phyloP scores from a whole-genome alignment of 2,329 filamentous ascomycete species.

The Exserohilum turcica region DNA sequence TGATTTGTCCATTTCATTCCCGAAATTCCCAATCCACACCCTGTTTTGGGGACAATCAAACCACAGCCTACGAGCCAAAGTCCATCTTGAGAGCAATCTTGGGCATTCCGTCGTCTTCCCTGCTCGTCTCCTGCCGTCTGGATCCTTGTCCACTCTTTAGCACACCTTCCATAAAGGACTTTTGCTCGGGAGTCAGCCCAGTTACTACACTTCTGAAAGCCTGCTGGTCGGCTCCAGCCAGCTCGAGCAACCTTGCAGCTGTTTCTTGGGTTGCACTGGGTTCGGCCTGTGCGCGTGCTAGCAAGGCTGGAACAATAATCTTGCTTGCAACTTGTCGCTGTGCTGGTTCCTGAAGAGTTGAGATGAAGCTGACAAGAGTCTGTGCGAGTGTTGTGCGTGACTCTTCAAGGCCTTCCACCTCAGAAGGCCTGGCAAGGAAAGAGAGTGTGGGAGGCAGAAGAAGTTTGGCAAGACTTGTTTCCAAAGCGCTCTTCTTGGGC shows the following conservation, averaged over 20 bases:
- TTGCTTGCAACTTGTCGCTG: constrained; percentile 65
- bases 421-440: constrained; percentile 68
- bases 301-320: constrained; percentile 75
- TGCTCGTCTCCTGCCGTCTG: constrained; percentile 56
- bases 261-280: constrained; percentile 67
- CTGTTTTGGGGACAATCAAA: too few relatives aligned
- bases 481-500: constrained; percentile 51
- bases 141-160: constrained; percentile 63
- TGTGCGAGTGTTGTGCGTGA: constrained; percentile 73
- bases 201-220: constrained; percentile 77
- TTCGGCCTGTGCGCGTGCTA: constrained; percentile 72
- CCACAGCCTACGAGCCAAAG: constrained; percentile 57
- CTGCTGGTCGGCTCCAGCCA: constrained; percentile 74
- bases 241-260: constrained; percentile 75
- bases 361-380: constrained; percentile 75
- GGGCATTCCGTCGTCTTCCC: constrained; percentile 64
- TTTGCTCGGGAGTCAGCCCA: constrained; percentile 71
- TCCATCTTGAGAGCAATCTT: constrained; percentile 95
- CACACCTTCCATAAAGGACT: constrained; percentile 78
- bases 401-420: constrained; percentile 78
- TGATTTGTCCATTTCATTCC: too few relatives aligned
- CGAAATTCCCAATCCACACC: too few relatives aligned
- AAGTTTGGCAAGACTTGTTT: constrained; percentile 70
- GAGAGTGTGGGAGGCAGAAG: constrained; percentile 75
- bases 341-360: constrained; percentile 40